Conservation (phyloP, 148 eudicot genomes). For the Pharnaceum exiguum region DNA sequence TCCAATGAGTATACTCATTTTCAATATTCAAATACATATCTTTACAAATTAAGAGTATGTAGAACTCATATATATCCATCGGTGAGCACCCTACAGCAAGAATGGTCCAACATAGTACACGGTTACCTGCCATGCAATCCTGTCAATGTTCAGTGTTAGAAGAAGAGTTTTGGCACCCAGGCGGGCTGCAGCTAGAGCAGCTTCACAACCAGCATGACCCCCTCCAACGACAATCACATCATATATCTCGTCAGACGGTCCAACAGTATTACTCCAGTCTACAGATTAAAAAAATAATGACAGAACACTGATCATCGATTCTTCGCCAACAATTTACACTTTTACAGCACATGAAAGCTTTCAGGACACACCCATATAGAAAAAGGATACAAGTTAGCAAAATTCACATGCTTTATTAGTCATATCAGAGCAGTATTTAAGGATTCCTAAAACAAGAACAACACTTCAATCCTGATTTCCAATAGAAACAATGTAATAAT, state of each 20-base stretch:
- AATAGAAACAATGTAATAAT: no score
- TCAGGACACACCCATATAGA: not conserved
- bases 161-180: slow-evolving; percentile 95
- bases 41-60: no score
- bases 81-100: not conserved
- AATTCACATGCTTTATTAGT: no score
- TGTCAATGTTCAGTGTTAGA: slow-evolving; percentile 87
- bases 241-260: slow-evolving; percentile 52
- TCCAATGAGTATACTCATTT: no score
- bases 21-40: no score
- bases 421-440: no score
- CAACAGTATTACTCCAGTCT: slow-evolving; percentile 38
- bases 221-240: slow-evolving; percentile 98
- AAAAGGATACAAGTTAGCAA: no score
- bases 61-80: no score
- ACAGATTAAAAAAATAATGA: not conserved
- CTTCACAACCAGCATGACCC: slow-evolving; percentile 99
- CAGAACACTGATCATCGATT: not conserved
- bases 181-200: slow-evolving; percentile 97
- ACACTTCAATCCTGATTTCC: no score
- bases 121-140: slow-evolving; percentile 96
- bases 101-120: not conserved
- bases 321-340: not conserved
- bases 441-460: no score
- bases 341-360: not conserved